Evolutionary conservation across 768 basidiomycete genomes (phyloP).

Genomic region (Tylopilus felleus): DNA sequence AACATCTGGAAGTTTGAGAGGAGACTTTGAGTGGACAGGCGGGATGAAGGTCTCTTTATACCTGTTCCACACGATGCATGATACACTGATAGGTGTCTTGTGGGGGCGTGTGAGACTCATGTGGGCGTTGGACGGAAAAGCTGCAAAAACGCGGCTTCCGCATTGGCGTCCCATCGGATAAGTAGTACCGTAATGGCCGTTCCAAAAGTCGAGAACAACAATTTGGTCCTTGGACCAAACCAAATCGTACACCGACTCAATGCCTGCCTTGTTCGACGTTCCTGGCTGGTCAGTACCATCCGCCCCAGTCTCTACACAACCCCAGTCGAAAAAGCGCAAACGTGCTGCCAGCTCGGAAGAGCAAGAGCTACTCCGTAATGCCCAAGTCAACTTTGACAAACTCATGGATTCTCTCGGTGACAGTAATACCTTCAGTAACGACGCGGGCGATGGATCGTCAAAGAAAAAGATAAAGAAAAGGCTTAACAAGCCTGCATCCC

Average conservation of each 20-base stretch:
- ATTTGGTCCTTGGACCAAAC: too few species aligned
- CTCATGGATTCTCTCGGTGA: conserved; percentile 48
- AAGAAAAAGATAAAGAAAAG: conserved; percentile 22
- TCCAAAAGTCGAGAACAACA: too few species aligned
- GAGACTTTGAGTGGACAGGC: neutral
- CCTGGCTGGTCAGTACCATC: conserved; percentile 64
- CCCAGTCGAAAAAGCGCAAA: conserved; percentile 45
- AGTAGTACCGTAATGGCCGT: too few species aligned
- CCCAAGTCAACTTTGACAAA: conserved; percentile 58
- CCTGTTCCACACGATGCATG: too few species aligned
- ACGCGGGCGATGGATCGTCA: conserved; percentile 16
- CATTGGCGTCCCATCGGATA: conserved; percentile 12
- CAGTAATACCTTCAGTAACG: conserved; percentile 17
- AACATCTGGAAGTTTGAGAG: neutral
- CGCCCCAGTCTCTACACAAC: conserved; percentile 37
- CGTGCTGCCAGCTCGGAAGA: conserved; percentile 43
- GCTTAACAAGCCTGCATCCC: neutral
- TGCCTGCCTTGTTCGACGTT: conserved; percentile 53
- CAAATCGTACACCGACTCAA: conserved; percentile 3
- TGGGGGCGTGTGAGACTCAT: conserved; percentile 17
- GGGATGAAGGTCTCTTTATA: conserved; percentile 10
- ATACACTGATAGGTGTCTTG: conserved; percentile 1
- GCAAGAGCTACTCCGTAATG: conserved; percentile 34
- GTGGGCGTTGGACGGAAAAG: neutral
- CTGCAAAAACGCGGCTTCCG: conserved; percentile 18